Conservation (phyloP, 2,329 filamentous ascomycete species). For the Cladosporium sphaerospermum region DNA sequence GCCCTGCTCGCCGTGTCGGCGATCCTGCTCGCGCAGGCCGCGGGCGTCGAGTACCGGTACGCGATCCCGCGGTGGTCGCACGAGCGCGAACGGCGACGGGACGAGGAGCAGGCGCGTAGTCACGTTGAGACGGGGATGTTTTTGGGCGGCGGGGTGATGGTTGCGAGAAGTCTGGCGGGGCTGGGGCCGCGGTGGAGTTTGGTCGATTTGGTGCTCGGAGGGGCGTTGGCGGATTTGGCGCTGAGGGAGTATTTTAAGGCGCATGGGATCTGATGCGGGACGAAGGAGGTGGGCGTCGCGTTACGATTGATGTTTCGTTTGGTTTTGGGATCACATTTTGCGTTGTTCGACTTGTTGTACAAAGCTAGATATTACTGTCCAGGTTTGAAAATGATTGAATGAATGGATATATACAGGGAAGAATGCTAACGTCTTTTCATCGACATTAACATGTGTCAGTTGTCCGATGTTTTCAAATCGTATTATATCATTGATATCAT, state of each 20-base stretch:
- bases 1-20: slow-evolving; percentile 18
- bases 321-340: no score
- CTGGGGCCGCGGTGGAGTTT: slow-evolving; percentile 22
- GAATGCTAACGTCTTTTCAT: no score
- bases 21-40: slow-evolving; percentile 21
- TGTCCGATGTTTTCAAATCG: no score
- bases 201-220: slow-evolving; percentile 26
- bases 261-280: slow-evolving; percentile 15
- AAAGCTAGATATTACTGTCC: no score
- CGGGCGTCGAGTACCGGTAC: slow-evolving; percentile 23
- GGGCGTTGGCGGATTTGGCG: slow-evolving; percentile 26
- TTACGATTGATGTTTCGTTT: no score
- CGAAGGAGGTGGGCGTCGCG: no score
- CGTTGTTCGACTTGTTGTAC: no score
- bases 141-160: slow-evolving; percentile 21
- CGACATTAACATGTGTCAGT: no score
- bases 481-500: no score
- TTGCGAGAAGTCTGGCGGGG: slow-evolving; percentile 19
- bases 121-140: slow-evolving; percentile 28
- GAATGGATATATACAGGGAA: no score
- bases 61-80: slow-evolving; percentile 27
- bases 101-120: slow-evolving; percentile 26
- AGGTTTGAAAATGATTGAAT: no score
- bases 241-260: slow-evolving; percentile 29
- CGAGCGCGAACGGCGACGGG: slow-evolving; percentile 25